phyloP scores from a whole-genome alignment of 2,329 filamentous ascomycete species.

The Microcera coccophila region DNA sequence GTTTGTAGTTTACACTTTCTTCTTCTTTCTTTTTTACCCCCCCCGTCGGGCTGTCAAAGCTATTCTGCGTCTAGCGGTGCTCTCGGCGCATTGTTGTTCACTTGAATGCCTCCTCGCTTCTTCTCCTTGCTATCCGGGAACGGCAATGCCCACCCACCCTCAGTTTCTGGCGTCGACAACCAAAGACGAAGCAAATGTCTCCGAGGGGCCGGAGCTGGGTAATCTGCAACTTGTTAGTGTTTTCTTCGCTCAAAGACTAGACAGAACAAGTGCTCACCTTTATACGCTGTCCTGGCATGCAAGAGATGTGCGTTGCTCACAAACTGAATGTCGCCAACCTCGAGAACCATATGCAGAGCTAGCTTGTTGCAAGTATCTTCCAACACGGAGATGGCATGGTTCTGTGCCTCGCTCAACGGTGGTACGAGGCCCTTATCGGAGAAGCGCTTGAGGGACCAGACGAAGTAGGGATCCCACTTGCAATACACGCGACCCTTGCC shows the following conservation, averaged over 20 bases:
- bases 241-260: no score
- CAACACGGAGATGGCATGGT: constrained; percentile 55
- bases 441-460: constrained; percentile 71
- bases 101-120: constrained; percentile 86
- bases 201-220: constrained; percentile 62
- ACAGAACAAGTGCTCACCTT: constrained; percentile 29
- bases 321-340: constrained; percentile 86
- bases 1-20: no score
- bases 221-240: constrained; percentile 30
- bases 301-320: constrained; percentile 75
- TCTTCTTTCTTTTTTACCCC: no score
- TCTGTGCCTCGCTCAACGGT: constrained; percentile 63
- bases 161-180: constrained; percentile 74
- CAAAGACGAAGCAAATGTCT: constrained; percentile 80
- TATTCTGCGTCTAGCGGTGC: constrained; percentile 77
- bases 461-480: constrained; percentile 90
- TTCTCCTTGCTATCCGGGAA: constrained; percentile 78
- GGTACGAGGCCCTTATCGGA: constrained; percentile 70
- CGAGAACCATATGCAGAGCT: constrained; percentile 79
- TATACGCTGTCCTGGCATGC: constrained; percentile 79
- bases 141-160: constrained; percentile 82
- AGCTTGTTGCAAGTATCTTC: constrained; percentile 72
- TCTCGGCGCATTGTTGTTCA: constrained; percentile 72
- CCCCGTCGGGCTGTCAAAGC: no score
- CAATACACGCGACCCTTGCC: constrained; percentile 51